Percentiles rank a stretch among this genome's conserved stretches.
Conservation (phyloP, 2,329 filamentous ascomycete species). For the Xylaria multiplex region DNA sequence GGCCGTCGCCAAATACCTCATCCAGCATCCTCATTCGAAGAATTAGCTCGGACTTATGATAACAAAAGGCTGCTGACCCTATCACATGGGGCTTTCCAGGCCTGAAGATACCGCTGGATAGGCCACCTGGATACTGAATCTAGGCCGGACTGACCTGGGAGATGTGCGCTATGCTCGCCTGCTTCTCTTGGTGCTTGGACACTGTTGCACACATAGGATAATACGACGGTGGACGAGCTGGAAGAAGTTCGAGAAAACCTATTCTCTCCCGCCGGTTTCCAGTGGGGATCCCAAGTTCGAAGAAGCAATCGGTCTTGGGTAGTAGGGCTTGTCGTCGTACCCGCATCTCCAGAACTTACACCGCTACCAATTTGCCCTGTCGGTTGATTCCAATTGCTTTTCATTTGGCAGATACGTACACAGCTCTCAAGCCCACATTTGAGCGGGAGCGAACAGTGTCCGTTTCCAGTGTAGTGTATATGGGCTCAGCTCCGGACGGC, state of each 20-base stretch:
- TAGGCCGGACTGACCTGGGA: constrained; percentile 13
- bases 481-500: constrained; percentile 38
- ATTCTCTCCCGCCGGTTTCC: constrained; percentile 35
- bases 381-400: constrained; percentile 44
- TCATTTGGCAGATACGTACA: constrained; percentile 32
- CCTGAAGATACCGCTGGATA: constrained; percentile 25
- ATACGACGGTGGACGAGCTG: constrained; percentile 33
- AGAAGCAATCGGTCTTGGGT: constrained; percentile 41
- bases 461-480: constrained; percentile 20
- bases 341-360: constrained; percentile 32
- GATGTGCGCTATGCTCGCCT: constrained; percentile 13
- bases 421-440: constrained; percentile 32
- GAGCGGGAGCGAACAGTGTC: constrained; percentile 27
- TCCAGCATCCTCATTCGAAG: constrained; percentile 42
- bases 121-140: constrained; percentile 12
- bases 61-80: constrained; percentile 34
- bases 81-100: constrained; percentile 30
- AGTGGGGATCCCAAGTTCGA: constrained; percentile 44
- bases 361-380: constrained; percentile 30
- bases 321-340: constrained; percentile 43
- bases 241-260: constrained; percentile 32
- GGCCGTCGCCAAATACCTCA: constrained; percentile 46
- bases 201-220: constrained; percentile 33
- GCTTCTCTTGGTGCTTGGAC: constrained; percentile 32
- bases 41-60: constrained; percentile 34